Base-by-base conservation (phyloP, 2,329 filamentous ascomycete species). In the Zymoseptoria crescenta region DNA sequence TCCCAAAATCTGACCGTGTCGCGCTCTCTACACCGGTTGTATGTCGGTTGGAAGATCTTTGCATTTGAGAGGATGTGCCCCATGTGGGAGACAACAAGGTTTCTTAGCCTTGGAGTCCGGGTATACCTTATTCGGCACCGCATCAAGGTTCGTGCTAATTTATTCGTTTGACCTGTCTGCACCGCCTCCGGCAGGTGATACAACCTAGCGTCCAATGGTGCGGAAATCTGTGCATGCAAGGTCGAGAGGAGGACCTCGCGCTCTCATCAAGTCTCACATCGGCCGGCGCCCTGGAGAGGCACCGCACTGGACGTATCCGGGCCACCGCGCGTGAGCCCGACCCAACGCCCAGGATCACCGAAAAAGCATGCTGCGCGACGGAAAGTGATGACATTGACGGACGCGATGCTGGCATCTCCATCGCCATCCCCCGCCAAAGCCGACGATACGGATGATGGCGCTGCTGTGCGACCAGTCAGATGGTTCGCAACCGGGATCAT, bases 391-490 rank as follows among this genome's bases (percentile, higher is more conserved):
- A n/a, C n/a, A n/a, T n/a, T n/a, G n/a, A 45, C 35, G 35, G 35
- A 45, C 35, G 35, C 5, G 13, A 45, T n/a, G 35, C 35, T n/a
- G 35, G 35, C 10, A 45, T n/a, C 35, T n/a, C 13, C 35, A 45
- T 45, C 13, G 35, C 9, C 5, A 45, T 45, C 35, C 35, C 16
- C 35, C 35, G 35, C 35, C 35, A 45, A n/a, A 45, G 35, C 35
- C 35, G 35, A 45, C 35, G 35, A 13, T 45, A 16, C 35, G 35
- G n/a, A 16, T 13, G 35, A 45, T 45, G 35, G 35, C 35, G 35
- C n/a, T 41, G 52, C 41, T 49, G 24, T 41, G n/a, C 24, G 55
- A 55, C 63, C 64, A 65, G 62, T 61, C 61, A 60, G 64, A 61
- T 55, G 48, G 62, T 41, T 45, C 45, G 57, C 54, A 49, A 54